Evolutionary conservation across 352 stramenopile species (phyloP).

Genomic region (Phytopythium montanum): DNA sequence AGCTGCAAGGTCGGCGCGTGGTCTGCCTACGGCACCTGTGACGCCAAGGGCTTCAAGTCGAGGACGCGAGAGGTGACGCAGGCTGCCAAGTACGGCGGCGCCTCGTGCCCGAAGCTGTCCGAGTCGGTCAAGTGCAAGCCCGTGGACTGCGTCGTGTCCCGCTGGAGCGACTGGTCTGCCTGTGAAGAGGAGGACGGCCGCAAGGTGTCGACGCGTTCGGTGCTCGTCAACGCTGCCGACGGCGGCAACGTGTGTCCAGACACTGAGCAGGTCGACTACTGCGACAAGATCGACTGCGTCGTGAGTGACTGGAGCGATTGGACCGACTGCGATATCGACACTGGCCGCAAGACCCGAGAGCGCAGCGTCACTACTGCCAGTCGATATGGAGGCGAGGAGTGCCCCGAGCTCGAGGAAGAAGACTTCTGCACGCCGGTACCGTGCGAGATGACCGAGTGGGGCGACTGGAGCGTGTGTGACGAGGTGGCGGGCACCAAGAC

Average conservation of each 20-base stretch:
- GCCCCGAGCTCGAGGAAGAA: conserved; percentile 22
- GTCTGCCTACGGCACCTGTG: conserved; percentile 30
- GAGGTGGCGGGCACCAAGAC: conserved; percentile 24
- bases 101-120: conserved; percentile 21
- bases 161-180: conserved; percentile 30
- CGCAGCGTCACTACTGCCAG: conserved; percentile 20
- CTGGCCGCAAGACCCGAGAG: conserved; percentile 29
- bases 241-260: conserved; percentile 33
- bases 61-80: conserved; percentile 24
- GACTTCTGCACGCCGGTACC: conserved; percentile 31
- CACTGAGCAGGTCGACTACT: conserved; percentile 33
- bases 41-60: conserved; percentile 26
- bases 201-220: conserved; percentile 31
- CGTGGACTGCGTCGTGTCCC: conserved; percentile 45
- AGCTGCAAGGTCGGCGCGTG: conserved; percentile 36
- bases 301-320: conserved; percentile 31
- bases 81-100: conserved; percentile 23
- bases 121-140: conserved; percentile 54
- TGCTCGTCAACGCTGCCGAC: conserved; percentile 29
- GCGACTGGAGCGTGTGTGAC: conserved; percentile 36
- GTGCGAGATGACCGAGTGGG: conserved; percentile 37
- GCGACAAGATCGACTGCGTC: conserved; percentile 39
- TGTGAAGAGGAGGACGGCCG: conserved; percentile 31
- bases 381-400: conserved; percentile 28
- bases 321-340: conserved; percentile 31